Base-by-base conservation (phyloP, 805 yeast species). In the Lachancea mirantina region DNA sequence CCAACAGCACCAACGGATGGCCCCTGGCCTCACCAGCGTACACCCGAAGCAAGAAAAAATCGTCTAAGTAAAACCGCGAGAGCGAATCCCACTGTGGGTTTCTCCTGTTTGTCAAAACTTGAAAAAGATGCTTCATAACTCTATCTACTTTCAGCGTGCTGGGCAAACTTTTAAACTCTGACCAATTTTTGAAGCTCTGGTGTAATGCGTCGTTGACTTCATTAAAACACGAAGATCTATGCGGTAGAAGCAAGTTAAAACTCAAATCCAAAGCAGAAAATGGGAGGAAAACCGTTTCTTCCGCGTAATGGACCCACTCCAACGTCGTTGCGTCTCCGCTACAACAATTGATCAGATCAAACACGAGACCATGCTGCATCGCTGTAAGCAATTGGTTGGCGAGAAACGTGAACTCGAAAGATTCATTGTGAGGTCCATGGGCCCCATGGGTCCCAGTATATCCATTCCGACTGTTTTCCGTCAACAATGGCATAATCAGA, bases 21-120 rank as follows among this genome's bases (percentile, higher is more conserved):
- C 58, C 56, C 14, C 28, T 38, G 3, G 40, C 29, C 19, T 51
- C 54, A 5, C 50, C 43, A 2, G 55, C 41, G 32, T 51, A 54
- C 2, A 54, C 37, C 27, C 58, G 35, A 10, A 49, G 24, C 11
- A 52, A 20, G 38, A 49, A 41, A 21, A 42, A 39, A 28, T 49
- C 51, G 21, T 54, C 56, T 3, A 38, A 15, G 14, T 14, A 30
- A 15, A 26, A 23, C 19, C 38, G 19, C 3, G 33, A 7, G 9
- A 22, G 20, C 15, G 28, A 33, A 9, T 14, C 27, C n/a, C 24
- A 23, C 19, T 24, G 38, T 4, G 16, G 21, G 7, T 14, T 11
- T 24, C 29, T 23, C 14, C 30, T 28, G 14, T 21, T 19, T 16
- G 26, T 19, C 20, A 47, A 35, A 9, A 40, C 39, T 17, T 31